Base-by-base conservation (phyloP, 805 yeast species). In the Candida tallmaniae region DNA sequence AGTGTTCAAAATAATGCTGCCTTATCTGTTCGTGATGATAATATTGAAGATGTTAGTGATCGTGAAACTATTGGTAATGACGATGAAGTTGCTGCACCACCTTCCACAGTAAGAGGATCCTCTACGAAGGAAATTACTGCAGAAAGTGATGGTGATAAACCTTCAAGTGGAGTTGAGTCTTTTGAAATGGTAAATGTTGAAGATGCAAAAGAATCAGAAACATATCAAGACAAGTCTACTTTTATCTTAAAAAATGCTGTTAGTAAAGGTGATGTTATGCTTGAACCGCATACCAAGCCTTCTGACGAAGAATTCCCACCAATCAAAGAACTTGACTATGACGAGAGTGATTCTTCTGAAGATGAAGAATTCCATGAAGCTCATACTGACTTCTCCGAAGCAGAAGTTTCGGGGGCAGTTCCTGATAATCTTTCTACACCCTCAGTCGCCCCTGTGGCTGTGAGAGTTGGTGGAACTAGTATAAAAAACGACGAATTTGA, bases 1-100 rank as follows among this genome's bases (percentile, higher is more conserved):
- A 84, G 95, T 28, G 94, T 88, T 22, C 90, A 83, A 48, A 89
- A 89, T 60, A 88, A 90, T 55, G 87, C 97, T 2, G 89, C 97
- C 0, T 76, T 78, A 58, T 84, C 95, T 15, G 95, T 87, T 6
- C 78, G 96, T 40, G 95, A 84, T 42, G 96, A 67, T 41, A 67
- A 66, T 36, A 60, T 66, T 27, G 73, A 64, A 14, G 66, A 60
- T 18, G 53, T 62, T 5, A 65, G 71, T 38, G 71, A 66, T 34
- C 60, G 67, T 29, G 73, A 62, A 10, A 62, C 70, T 3, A 45
- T 65, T 42, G 69, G 49, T 15, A 45, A 48, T 27, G 30, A 15
- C 2, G 36, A 19, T 11, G 31, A 27, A 10, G 31, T 31, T 15
- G 28, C 34, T 15, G 27, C 23, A 34, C 58, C 55, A 7, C 41